A percentile compares a stretch with the other conserved stretches of the same genome.
Conservation (phyloP, 2,329 filamentous ascomycete genomes). For the Sarocladiaceae sp. region DNA sequence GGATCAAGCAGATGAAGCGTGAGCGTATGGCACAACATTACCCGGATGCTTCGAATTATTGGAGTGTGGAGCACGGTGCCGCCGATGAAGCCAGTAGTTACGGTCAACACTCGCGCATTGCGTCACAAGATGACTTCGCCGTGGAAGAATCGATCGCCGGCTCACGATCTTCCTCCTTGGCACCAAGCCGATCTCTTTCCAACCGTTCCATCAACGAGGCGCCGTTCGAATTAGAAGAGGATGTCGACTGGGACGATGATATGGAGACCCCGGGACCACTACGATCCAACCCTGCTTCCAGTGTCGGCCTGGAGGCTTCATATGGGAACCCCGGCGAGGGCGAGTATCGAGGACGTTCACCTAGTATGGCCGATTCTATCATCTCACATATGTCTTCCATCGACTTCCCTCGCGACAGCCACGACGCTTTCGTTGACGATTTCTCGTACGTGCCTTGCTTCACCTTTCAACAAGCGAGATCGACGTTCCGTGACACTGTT, state of each 20-base stretch:
- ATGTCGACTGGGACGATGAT: conserved; percentile 42
- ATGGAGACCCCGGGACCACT: conserved; percentile 49
- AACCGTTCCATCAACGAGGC: conserved; percentile 30
- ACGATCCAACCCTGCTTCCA: conserved; percentile 47
- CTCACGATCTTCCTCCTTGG: conserved; percentile 39
- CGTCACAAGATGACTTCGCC: conserved; percentile 36
- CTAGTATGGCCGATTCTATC: conserved; percentile 76
- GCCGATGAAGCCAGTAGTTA: conserved; percentile 46
- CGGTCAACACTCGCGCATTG: conserved; percentile 37
- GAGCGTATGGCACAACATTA: conserved; percentile 48
- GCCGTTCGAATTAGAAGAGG: conserved; percentile 31
- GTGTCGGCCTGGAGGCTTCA: conserved; percentile 68
- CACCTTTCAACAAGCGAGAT: conserved; percentile 76
- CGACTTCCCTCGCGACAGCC: conserved; percentile 51
- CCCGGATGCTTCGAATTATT: conserved; percentile 58
- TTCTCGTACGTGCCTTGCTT: conserved; percentile 92
- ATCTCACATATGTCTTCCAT: conserved; percentile 66
- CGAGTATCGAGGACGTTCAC: conserved; percentile 59
- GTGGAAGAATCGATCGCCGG: conserved; percentile 33
- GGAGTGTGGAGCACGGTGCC: conserved; percentile 80
- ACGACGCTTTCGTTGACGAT: conserved; percentile 75
- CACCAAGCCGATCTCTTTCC: conserved; percentile 45
- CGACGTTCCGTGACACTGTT: conserved; percentile 87
- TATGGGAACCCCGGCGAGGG: conserved; percentile 59
- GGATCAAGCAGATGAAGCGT: conserved; percentile 52